Base-by-base conservation (phyloP, 2,329 filamentous ascomycete genomes). In the Monosporascus sp. region DNA sequence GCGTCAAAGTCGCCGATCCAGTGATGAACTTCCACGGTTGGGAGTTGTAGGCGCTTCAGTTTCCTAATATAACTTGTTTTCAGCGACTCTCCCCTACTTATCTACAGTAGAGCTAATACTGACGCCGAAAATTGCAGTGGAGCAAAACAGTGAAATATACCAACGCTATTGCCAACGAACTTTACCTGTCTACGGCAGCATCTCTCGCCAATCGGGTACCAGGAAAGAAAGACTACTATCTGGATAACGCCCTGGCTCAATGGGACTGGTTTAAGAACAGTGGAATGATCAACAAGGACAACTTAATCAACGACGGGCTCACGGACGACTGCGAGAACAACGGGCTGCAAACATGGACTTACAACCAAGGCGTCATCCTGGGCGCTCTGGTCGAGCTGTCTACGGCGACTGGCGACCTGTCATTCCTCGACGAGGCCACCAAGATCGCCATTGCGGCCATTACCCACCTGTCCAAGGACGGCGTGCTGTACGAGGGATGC, bases 351-450 rank as follows among this genome's bases (percentile, higher is more conserved):
- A 74, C 74, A 6, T 81, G 72, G 70, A 76, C 76, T 3, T 82
- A 83, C 67, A 82, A 82, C 65, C 79, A 82, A 63, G 80, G 80
- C 46, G 77, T 81, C 38, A 65, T 82, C 20, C 70, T 82, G 6
- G 76, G 77, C 39, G 79, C 72, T 0, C 69, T 83, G 1, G 74
- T 77, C 24, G 79, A 83, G 63, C 70, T 82, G 7, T 68, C 72
- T 51, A 68, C 65, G 41, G 74, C 74, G 3, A 75, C 70, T 4
- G 67, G 69, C 0, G 70, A 81, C 50, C 7, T 50, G 3, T 67
- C 69, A 2, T 69, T 79, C 20, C 61, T 79, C 25, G 57, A 64
- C 31, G 61, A 72, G n/a, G 78, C 78, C 6, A 57, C 60, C 18
- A 55, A 59, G 22, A 80, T 84, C 53, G 82, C 81, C 7, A 67